A percentile compares a stretch with the other conserved stretches of the same genome.
Conservation (phyloP, 805 yeast species). For the Kodamaea leandrae region DNA sequence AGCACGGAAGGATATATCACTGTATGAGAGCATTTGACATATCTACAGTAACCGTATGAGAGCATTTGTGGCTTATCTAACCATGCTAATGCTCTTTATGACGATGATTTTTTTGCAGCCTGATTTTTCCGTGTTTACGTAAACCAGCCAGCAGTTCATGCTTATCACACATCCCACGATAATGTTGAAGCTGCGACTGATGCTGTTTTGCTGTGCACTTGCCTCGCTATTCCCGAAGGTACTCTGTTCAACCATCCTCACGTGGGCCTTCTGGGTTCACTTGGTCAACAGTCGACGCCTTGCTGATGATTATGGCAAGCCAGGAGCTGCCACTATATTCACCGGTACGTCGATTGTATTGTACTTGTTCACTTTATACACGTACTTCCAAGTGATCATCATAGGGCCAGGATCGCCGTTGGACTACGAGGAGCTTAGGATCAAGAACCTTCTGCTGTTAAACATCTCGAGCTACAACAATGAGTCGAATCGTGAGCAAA, state of each 20-base stretch:
- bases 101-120: no score
- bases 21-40: no score
- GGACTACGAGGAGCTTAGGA: constrained; percentile 48
- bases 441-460: constrained; percentile 18
- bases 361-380: constrained; percentile 38
- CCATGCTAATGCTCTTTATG: no score
- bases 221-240: constrained; percentile 46
- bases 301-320: constrained; percentile 7
- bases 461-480: constrained; percentile 7
- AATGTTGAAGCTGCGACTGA: constrained; percentile 10
- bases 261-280: constrained; percentile 49
- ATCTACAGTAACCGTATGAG: no score
- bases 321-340: constrained; percentile 15
- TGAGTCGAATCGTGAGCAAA: not conserved
- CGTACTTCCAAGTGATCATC: constrained; percentile 52
- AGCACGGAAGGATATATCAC: no score
- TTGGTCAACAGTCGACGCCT: constrained; percentile 20
- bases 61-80: no score
- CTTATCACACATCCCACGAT: constrained; percentile 9
- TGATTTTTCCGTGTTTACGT: no score
- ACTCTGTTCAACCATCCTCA: constrained; percentile 38
- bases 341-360: constrained; percentile 26
- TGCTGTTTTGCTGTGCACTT: constrained; percentile 5
- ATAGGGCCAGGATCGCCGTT: constrained; percentile 66
- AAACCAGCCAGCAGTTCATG: constrained; percentile 5